Evolutionary conservation across 768 basidiomycete genomes (phyloP), one percentile per base, ranked within the genome.

Genomic region (Fomitopsis serialis): DNA sequence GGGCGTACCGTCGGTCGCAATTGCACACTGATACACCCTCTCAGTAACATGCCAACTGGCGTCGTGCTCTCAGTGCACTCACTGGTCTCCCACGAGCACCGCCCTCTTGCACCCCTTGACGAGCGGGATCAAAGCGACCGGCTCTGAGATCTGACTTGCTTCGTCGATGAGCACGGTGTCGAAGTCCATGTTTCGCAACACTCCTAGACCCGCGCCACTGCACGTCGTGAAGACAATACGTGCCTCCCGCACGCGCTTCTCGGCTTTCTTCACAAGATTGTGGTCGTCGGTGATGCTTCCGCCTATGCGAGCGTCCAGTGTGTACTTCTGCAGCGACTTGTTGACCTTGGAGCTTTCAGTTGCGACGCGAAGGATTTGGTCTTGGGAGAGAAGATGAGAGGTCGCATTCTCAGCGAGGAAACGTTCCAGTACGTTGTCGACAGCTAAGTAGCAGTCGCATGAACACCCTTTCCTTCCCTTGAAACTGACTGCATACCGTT

Each of bases 81-180:
- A 87, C 85, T 87, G 85, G 59, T 87, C 84, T 10, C 85, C 85
- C 3, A 87, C 85, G 12, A 87, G 68, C 5, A 86, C 75, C 0
- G 79, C 84, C 45, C 75, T 68, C 45, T 68, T 65, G 42, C 79
- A 76, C 2, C 82, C 84, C 61, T 87, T 87, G 10, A 85, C 82
- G 3, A 87, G 70, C 0, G 85, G 84, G 29, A 87, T 85, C 34
- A 87, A 69, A 0, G 84, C 78, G 47, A 75, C 76, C 2, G 84
- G 80, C 57, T 87, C 85, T 0, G 83, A 85, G 9, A 87, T 78
- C 61, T 86, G 85, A 0, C 84, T 86, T 0, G 84, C 85, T 58
- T 87, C 84, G 60, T 87, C 85, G 40, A 87, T 82, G 43, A 87
- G 68, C 0, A 79, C 82, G 21, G 80, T 78, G 37, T 79, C 79